A percentile compares a stretch with the other conserved stretches of the same genome.
Conservation (phyloP, 176 grass and related monocot species). For the Lolium rigidum region DNA sequence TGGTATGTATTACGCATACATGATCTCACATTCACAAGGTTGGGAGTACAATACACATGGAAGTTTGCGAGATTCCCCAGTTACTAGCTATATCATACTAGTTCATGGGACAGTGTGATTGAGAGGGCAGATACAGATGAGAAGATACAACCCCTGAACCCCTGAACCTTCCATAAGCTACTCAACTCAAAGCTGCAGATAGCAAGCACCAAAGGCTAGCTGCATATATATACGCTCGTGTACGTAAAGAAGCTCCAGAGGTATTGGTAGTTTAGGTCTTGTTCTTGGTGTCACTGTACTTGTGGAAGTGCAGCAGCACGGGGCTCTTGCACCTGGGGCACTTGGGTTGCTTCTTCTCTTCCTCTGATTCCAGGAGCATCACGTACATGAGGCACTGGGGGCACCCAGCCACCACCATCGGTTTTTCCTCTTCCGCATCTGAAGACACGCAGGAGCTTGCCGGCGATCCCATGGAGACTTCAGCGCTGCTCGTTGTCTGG, state of each 20-base stretch:
- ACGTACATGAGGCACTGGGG: conserved; percentile 62
- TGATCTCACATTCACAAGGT: conserved; percentile 9
- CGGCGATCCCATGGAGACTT: conserved; percentile 31
- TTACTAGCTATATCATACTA: conserved; percentile 6
- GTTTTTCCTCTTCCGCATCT: conserved; percentile 30
- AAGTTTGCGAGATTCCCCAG: background rate
- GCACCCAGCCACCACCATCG: conserved; percentile 55
- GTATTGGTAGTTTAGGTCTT: background rate
- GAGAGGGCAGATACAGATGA: background rate
- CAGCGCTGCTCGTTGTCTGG: background rate
- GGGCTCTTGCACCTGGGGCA: conserved; percentile 58
- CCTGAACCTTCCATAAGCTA: background rate
- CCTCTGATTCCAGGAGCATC: conserved; percentile 47
- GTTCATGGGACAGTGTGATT: conserved; percentile 2
- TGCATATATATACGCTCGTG: background rate
- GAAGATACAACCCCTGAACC: background rate
- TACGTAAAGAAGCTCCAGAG: background rate
- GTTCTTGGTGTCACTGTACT: conserved; percentile 26
- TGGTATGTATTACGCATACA: background rate
- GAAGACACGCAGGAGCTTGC: conserved; percentile 54
- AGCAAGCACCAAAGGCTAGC: background rate
- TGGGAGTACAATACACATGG: background rate
- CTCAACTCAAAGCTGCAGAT: conserved; percentile 1
- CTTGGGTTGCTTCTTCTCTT: conserved; percentile 49
- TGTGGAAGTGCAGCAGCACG: conserved; percentile 48